Evolutionary conservation across 83 land plant genomes (phyloP).

Genomic region (Diphasiastrum complanatum): DNA sequence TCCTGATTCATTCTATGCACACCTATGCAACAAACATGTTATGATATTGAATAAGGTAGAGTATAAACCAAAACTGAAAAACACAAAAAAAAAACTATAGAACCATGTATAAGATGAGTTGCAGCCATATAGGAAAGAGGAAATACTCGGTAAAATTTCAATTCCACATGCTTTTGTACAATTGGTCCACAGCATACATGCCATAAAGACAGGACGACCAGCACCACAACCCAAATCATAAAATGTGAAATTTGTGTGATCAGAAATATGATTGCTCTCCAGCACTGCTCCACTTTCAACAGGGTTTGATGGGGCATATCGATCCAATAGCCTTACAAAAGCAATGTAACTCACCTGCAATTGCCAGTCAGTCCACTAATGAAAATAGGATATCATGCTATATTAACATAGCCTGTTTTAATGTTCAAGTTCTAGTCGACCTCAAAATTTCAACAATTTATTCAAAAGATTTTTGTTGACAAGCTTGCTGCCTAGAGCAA

Average conservation of each 20-base stretch:
- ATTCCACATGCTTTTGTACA: slow-evolving; percentile 19
- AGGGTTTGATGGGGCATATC: background rate
- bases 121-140: background rate
- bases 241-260: slow-evolving; percentile 7
- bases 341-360: slow-evolving; percentile 20
- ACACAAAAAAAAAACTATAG: no score
- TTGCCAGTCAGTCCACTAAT: no score
- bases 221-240: slow-evolving; percentile 26
- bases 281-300: background rate
- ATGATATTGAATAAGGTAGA: background rate
- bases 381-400: no score
- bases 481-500: no score
- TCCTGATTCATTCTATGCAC: slow-evolving; percentile 23
- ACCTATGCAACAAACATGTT: background rate
- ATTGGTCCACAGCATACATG: slow-evolving; percentile 3
- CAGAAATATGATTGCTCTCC: no score
- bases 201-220: slow-evolving; percentile 20
- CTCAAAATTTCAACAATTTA: no score
- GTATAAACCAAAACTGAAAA: no score
- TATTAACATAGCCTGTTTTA: no score
- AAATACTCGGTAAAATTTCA: slow-evolving; percentile 16
- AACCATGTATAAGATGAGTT: no score
- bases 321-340: slow-evolving; percentile 17
- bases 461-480: no score
- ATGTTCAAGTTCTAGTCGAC: no score